Percentiles rank a stretch among this genome's conserved stretches.
These are phyloP conservation scores for Elongisporangium undulatum DNA, from an alignment of 352 stramenopile species.

Conservation along the genomic window DNA sequence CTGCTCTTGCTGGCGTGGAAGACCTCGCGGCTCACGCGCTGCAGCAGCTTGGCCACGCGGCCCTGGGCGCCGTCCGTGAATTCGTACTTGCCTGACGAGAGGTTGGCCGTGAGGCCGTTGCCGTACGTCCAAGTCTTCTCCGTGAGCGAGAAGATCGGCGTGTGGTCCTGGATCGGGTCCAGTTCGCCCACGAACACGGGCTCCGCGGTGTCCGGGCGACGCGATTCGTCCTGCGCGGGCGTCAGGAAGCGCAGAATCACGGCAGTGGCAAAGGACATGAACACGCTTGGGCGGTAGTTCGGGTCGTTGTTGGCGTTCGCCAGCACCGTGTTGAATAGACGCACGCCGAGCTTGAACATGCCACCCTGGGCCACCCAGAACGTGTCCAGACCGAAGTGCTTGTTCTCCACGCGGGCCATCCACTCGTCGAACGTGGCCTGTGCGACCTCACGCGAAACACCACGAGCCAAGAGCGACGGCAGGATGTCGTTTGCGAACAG, in stretches of 20 bases:
- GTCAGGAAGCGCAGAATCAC: conserved; percentile 47
- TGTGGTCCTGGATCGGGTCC: conserved; percentile 31
- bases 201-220: conserved; percentile 5
- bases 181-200: conserved; percentile 38
- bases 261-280: conserved; percentile 50
- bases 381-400: conserved; percentile 87
- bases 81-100: conserved; percentile 44
- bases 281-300: conserved; percentile 24
- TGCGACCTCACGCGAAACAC: conserved; percentile 24
- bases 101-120: conserved; percentile 31
- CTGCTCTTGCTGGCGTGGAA: conserved; percentile 29
- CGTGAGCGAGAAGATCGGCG: conserved; percentile 18
- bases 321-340: conserved; percentile 32
- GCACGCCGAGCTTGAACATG: conserved; percentile 37
- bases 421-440: conserved; percentile 76
- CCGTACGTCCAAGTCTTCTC: conserved; percentile 46
- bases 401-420: conserved; percentile 79
- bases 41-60: conserved; percentile 15
- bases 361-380: conserved; percentile 94
- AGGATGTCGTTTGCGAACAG: conserved; percentile 81
- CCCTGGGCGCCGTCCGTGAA: conserved; percentile 39
- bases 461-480: conserved; percentile 29
- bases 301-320: conserved; percentile 14
- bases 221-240: conserved; percentile 23
- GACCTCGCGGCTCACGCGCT: conserved; percentile 16